These are phyloP conservation scores for Phaffomyces antillensis DNA, from an alignment of 805 yeast genomes.

Conservation along the genomic window DNA sequence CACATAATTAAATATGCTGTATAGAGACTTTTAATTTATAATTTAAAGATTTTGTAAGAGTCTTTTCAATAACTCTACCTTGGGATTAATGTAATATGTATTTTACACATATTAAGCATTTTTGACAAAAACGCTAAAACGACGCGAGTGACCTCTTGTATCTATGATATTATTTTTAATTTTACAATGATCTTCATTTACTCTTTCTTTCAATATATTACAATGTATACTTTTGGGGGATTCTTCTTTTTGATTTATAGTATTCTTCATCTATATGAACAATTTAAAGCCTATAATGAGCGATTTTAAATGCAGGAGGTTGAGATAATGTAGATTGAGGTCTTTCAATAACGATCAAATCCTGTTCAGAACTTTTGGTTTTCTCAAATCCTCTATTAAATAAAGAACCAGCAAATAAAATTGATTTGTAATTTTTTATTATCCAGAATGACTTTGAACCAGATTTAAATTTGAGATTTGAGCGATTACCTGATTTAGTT, in stretches of 20 bases:
- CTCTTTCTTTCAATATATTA: too few relatives aligned
- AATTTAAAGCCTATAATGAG: slow-evolving; percentile 41
- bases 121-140: too few relatives aligned
- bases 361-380: slow-evolving; percentile 20
- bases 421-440: slow-evolving; percentile 67
- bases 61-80: too few relatives aligned
- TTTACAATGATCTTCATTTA: background rate
- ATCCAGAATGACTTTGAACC: slow-evolving; percentile 55
- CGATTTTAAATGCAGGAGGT: slow-evolving; percentile 59
- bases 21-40: too few relatives aligned
- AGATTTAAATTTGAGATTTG: background rate
- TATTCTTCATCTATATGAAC: too few relatives aligned
- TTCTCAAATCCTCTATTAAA: slow-evolving; percentile 23
- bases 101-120: too few relatives aligned
- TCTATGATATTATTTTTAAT: slow-evolving; percentile 1
- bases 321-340: slow-evolving; percentile 52
- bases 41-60: too few relatives aligned
- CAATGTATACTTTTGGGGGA: background rate
- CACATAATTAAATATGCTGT: too few relatives aligned
- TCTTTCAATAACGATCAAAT: slow-evolving; percentile 70
- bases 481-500: background rate
- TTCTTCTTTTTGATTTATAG: background rate
- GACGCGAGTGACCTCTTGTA: too few relatives aligned
- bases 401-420: slow-evolving; percentile 54
- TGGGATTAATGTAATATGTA: too few relatives aligned